Evolutionary conservation across 1,139 yeast genomes (phyloP).

Genomic region (Blastobotrys persicus): DNA sequence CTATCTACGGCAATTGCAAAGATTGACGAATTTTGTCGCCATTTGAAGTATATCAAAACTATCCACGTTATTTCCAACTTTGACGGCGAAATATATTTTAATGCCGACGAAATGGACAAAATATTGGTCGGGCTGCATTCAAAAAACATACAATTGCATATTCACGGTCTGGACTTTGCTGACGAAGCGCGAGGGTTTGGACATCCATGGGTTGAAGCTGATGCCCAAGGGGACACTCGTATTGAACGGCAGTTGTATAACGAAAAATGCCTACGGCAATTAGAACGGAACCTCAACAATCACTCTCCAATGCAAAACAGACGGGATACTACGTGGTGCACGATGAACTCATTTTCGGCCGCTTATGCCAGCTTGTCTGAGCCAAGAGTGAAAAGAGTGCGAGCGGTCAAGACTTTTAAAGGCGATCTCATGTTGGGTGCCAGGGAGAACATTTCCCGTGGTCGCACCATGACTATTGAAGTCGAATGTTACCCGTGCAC

Average conservation of each 20-base stretch:
- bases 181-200: conserved; percentile 13
- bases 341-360: conserved; percentile 20
- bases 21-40: conserved; percentile 35
- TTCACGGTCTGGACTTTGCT: conserved; percentile 39
- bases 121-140: conserved; percentile 22
- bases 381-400: conserved; percentile 39
- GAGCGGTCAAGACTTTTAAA: conserved; percentile 41
- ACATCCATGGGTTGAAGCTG: conserved; percentile 23
- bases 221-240: conserved; percentile 26
- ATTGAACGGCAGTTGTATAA: conserved; percentile 8
- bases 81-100: conserved; percentile 14
- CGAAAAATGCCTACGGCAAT: conserved; percentile 3
- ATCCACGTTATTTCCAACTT: conserved; percentile 48
- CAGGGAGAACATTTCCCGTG: conserved; percentile 22
- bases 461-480: conserved; percentile 29
- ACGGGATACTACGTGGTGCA: conserved; percentile 20
- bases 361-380: conserved; percentile 5
- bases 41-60: conserved; percentile 38
- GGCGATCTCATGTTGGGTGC: conserved; percentile 46
- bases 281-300: conserved; percentile 21
- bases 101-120: conserved; percentile 11
- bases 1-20: conserved; percentile 36
- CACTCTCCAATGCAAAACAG: conserved; percentile 37
- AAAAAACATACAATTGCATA: conserved; percentile 24
- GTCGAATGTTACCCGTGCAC: conserved; percentile 70